Conservation (phyloP, 2,329 filamentous ascomycete genomes). For the Colletotrichum caudatum region DNA sequence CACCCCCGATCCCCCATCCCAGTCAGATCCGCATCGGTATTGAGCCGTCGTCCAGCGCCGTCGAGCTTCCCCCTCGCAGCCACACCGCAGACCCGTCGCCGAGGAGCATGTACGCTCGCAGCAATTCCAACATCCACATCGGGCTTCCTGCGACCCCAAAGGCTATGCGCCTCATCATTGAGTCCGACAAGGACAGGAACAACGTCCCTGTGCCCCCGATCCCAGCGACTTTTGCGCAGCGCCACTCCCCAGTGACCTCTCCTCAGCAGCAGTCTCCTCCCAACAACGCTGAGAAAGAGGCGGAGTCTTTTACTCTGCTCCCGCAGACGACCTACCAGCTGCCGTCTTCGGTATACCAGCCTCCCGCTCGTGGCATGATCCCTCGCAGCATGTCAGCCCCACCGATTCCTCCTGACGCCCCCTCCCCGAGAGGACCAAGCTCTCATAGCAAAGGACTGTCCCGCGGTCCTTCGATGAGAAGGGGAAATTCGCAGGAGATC, state of each 20-base stretch:
- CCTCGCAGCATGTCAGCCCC: conserved; percentile 72
- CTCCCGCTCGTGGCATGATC: conserved; percentile 61
- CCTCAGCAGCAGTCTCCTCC: conserved; percentile 52
- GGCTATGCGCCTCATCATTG: conserved; percentile 87
- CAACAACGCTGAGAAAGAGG: conserved; percentile 47
- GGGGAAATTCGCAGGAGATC: conserved; percentile 54
- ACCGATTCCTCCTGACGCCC: conserved; percentile 55
- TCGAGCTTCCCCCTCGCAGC: conserved; percentile 67
- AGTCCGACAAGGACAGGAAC: conserved; percentile 62
- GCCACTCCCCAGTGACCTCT: conserved; percentile 56
- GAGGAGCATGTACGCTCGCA: conserved; percentile 62
- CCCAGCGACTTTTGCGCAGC: conserved; percentile 60
- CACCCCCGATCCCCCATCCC: conserved; percentile 83
- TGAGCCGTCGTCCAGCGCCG: conserved; percentile 47
- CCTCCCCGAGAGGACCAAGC: conserved; percentile 51
- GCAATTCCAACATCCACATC: conserved; percentile 63
- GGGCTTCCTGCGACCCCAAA: conserved; percentile 92
- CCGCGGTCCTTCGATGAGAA: conserved; percentile 49
- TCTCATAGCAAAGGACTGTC: conserved; percentile 44
- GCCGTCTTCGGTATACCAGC: conserved; percentile 69
- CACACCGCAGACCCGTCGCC: conserved; percentile 72
- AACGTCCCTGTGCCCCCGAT: conserved; percentile 59
- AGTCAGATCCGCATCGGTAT: conserved; percentile 58
- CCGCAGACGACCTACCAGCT: conserved; percentile 49
- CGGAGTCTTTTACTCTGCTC: conserved; percentile 60